Evolutionary conservation across 164 flowering plant genomes (phyloP).

Genomic region (Santalum album): DNA sequence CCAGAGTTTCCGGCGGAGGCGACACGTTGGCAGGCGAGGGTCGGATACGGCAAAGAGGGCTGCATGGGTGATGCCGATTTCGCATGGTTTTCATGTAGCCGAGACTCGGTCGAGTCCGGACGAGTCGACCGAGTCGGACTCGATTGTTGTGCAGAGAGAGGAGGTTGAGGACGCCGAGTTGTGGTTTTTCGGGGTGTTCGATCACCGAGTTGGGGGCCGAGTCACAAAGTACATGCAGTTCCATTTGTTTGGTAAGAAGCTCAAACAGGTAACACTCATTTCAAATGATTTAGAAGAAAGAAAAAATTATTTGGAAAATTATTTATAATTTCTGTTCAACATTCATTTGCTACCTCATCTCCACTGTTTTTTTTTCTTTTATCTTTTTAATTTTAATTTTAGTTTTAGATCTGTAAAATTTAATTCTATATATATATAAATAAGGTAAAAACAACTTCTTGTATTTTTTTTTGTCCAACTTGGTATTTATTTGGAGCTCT

Average conservation of each 20-base stretch:
- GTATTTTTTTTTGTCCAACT: too few relatives aligned
- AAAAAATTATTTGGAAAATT: too few relatives aligned
- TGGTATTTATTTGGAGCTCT: too few relatives aligned
- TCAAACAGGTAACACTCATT: constrained; percentile 24
- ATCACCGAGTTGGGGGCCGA: constrained; percentile 25
- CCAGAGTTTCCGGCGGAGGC: constrained; percentile 10
- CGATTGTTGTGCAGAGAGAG: constrained; percentile 51
- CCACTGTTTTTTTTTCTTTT: too few relatives aligned
- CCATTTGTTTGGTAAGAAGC: constrained; percentile 35
- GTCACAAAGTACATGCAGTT: constrained; percentile 40
- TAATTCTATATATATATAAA: too few relatives aligned
- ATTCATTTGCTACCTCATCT: too few relatives aligned
- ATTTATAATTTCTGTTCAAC: neutral
- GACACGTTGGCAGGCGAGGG: too few relatives aligned
- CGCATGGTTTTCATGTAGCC: constrained; percentile 46
- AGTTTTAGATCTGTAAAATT: too few relatives aligned
- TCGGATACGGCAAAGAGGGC: constrained; percentile 4
- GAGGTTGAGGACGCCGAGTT: constrained; percentile 36
- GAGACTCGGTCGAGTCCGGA: constrained; percentile 18
- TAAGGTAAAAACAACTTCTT: too few relatives aligned
- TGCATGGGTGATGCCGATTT: constrained; percentile 39
- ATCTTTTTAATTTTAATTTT: too few relatives aligned
- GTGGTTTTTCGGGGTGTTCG: constrained; percentile 54
- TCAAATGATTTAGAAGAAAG: too few relatives aligned
- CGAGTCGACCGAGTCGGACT: constrained; percentile 18